phyloP scores from a whole-genome alignment of 176 grass and related monocot species.

The Chrysopogon serrulatus region DNA sequence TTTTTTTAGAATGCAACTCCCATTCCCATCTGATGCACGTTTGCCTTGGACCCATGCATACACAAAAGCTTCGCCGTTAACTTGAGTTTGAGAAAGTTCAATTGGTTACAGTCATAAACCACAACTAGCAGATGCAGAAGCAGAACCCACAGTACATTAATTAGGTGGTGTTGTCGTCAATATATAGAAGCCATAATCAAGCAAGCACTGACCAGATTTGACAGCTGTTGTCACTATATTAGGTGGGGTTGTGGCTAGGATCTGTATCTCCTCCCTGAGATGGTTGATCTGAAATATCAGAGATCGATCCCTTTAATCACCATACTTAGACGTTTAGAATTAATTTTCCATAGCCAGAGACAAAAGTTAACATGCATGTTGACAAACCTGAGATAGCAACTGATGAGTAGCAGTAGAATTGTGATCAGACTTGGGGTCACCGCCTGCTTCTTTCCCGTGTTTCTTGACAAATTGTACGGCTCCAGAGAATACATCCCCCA shows the following conservation, averaged over 20 bases:
- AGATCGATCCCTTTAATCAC: background rate
- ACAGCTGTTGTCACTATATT: conserved; percentile 38
- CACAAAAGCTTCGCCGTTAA: background rate
- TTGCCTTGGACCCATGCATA: background rate
- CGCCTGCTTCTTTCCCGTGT: background rate
- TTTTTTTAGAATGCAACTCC: background rate
- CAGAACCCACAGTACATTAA: background rate
- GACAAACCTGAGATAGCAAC: conserved; percentile 16
- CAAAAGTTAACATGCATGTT: background rate
- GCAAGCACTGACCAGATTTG: conserved; percentile 20
- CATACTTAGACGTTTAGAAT: too few species aligned
- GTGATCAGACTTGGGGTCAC: background rate
- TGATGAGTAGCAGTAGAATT: background rate
- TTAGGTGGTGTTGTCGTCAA: background rate
- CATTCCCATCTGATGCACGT: background rate
- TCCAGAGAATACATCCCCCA: conserved; percentile 25
- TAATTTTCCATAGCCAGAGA: background rate
- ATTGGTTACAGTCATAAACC: background rate
- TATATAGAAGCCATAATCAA: background rate
- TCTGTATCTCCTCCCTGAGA: conserved; percentile 42
- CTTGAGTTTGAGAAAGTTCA: background rate
- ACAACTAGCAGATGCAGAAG: background rate
- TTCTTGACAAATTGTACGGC: conserved; percentile 12
- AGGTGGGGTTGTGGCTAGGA: conserved; percentile 8
- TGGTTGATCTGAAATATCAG: conserved; percentile 34